Conservation (phyloP, 352 stramenopile genomes). For the Phytophthora kernoviae region DNA sequence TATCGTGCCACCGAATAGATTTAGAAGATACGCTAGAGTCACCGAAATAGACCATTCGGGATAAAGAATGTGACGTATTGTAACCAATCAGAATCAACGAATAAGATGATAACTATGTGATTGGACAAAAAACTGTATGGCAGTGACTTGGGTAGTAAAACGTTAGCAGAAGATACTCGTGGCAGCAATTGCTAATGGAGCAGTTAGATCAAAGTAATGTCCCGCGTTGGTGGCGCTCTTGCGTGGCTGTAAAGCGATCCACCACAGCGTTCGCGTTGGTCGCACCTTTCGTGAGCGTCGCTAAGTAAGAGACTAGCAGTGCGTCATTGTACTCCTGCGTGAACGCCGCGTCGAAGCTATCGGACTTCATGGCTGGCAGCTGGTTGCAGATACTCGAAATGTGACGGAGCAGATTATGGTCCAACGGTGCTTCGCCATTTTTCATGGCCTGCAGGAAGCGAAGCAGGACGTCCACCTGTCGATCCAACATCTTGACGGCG, state of each 20-base stretch:
- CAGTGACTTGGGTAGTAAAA: not conserved
- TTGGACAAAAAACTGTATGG: not conserved
- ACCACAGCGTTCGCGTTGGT: constrained; percentile 81
- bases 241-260: constrained; percentile 75
- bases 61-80: not conserved
- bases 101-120: constrained; percentile 11
- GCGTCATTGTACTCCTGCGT: constrained; percentile 86
- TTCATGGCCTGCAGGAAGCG: constrained; percentile 79
- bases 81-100: constrained; percentile 9
- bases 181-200: constrained; percentile 7
- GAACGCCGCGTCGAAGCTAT: constrained; percentile 78
- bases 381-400: constrained; percentile 89
- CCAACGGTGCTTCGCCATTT: constrained; percentile 67
- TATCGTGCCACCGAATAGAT: too few species aligned
- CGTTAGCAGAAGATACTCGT: not conserved
- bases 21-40: constrained; percentile 19
- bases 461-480: constrained; percentile 79
- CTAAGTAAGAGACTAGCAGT: constrained; percentile 81
- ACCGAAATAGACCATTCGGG: constrained; percentile 6
- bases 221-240: constrained; percentile 71
- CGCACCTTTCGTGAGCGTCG: constrained; percentile 82
- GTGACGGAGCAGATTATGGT: constrained; percentile 82
- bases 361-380: constrained; percentile 75
- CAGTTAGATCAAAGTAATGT: constrained; percentile 52
- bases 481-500: constrained; percentile 86